A percentile compares a stretch with the other conserved stretches of the same genome.
These are phyloP conservation scores for Styphnolobium japonicum DNA, from an alignment of 306 rosid genomes.

Conservation along the genomic window DNA sequence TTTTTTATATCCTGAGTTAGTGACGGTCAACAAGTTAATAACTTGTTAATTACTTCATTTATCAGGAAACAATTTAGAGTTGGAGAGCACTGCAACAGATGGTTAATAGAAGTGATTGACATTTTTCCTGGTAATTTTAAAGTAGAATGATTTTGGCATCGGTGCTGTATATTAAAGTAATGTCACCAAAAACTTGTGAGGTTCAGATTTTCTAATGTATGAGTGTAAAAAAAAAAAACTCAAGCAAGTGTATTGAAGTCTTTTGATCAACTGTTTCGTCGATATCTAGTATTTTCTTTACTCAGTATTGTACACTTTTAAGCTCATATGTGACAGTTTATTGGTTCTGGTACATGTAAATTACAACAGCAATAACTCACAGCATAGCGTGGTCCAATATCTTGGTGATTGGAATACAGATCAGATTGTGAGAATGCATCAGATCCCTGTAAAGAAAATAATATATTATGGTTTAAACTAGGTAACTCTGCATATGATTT, in stretches of 20 bases:
- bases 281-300: background rate
- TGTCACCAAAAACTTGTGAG: background rate
- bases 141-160: background rate
- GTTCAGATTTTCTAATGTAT: background rate
- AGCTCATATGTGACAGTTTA: background rate
- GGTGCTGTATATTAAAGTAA: background rate
- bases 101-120: background rate
- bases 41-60: background rate
- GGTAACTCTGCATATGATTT: background rate
- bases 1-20: background rate
- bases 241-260: background rate
- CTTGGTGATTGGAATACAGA: conserved; percentile 90
- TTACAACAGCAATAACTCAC: conserved; percentile 57
- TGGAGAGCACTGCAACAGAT: background rate
- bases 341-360: background rate
- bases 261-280: background rate
- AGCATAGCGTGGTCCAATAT: conserved; percentile 93
- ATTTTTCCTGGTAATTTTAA: background rate
- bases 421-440: conserved; percentile 96
- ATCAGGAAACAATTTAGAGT: conserved; percentile 4
- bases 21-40: background rate
- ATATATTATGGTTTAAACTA: background rate
- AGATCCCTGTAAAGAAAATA: conserved; percentile 62
- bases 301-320: background rate
- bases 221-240: background rate